phyloP scores from a whole-genome alignment of 2,329 filamentous ascomycete species.

The Purpureocillium lavendulum region DNA sequence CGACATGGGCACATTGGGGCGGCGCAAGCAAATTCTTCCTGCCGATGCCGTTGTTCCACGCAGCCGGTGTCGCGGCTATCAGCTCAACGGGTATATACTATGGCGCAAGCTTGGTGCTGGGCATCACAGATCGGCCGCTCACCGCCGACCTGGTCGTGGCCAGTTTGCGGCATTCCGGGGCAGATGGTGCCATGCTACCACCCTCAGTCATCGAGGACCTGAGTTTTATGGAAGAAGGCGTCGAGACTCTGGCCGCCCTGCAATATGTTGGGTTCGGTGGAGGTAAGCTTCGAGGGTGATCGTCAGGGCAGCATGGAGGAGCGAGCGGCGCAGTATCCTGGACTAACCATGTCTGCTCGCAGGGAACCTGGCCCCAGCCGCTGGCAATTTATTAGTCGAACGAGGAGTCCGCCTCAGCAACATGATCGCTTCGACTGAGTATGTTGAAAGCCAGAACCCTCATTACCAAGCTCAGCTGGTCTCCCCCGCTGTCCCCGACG shows the following conservation, averaged over 20 bases:
- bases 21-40: constrained; percentile 5
- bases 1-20: not conserved
- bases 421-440: constrained; percentile 34
- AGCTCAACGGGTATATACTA: constrained; percentile 7
- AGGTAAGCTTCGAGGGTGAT: constrained; percentile 17
- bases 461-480: too few species aligned
- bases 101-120: constrained; percentile 14
- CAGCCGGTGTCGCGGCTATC: constrained; percentile 7
- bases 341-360: too few species aligned
- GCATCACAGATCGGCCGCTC: constrained; percentile 22
- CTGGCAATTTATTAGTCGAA: constrained; percentile 26
- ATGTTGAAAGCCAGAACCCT: constrained; percentile 8
- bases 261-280: constrained; percentile 26
- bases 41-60: constrained; percentile 14
- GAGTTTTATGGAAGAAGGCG: constrained; percentile 19
- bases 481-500: not conserved
- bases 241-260: constrained; percentile 22
- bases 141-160: constrained; percentile 22
- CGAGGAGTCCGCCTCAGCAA: constrained; percentile 25
- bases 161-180: constrained; percentile 17
- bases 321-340: too few species aligned
- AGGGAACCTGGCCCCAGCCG: constrained; percentile 26
- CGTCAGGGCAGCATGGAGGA: too few species aligned
- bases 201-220: constrained; percentile 35
- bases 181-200: constrained; percentile 21